Conservation (phyloP, 2,329 filamentous ascomycete genomes). For the Exophiala oligosperma region DNA sequence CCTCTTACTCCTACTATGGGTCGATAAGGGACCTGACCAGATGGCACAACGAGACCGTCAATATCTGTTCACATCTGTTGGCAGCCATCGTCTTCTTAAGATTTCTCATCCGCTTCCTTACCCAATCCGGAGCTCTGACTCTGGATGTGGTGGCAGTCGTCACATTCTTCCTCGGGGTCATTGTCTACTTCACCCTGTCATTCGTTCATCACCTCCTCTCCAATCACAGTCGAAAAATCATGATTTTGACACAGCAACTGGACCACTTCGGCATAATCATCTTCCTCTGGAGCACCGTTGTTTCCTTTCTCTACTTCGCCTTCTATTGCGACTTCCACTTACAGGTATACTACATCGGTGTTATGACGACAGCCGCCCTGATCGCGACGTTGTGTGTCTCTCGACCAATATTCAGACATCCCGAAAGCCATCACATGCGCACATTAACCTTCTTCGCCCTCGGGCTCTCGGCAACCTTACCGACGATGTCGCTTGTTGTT, state of each 20-base stretch:
- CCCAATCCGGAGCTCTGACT: not conserved
- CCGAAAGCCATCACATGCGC: slow-evolving; percentile 6
- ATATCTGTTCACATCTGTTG: slow-evolving; percentile 30
- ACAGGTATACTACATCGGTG: not conserved
- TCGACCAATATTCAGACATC: slow-evolving; percentile 2
- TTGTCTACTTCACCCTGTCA: slow-evolving; percentile 27
- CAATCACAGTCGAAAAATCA: no score
- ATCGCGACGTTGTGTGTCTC: slow-evolving; percentile 1
- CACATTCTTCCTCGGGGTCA: slow-evolving; percentile 21
- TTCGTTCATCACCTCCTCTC: no score
- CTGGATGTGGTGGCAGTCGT: slow-evolving; percentile 17
- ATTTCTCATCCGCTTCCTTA: not conserved
- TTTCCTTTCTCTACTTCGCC: slow-evolving; percentile 3
- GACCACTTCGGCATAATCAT: not conserved
- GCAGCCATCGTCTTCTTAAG: slow-evolving; percentile 13
- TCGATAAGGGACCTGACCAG: slow-evolving; percentile 27
- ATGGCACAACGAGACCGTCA: slow-evolving; percentile 31
- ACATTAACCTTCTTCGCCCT: slow-evolving; percentile 5
- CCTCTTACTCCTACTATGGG: slow-evolving; percentile 27
- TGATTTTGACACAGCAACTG: not conserved
- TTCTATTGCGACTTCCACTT: not conserved
- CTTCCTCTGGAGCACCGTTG: not conserved
- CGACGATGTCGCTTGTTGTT: slow-evolving; percentile 6
- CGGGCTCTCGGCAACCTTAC: slow-evolving; percentile 6
- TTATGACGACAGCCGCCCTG: slow-evolving; percentile 6